Evolutionary conservation across 768 basidiomycete genomes (phyloP).

Genomic region (Naematelia aurantialba): DNA sequence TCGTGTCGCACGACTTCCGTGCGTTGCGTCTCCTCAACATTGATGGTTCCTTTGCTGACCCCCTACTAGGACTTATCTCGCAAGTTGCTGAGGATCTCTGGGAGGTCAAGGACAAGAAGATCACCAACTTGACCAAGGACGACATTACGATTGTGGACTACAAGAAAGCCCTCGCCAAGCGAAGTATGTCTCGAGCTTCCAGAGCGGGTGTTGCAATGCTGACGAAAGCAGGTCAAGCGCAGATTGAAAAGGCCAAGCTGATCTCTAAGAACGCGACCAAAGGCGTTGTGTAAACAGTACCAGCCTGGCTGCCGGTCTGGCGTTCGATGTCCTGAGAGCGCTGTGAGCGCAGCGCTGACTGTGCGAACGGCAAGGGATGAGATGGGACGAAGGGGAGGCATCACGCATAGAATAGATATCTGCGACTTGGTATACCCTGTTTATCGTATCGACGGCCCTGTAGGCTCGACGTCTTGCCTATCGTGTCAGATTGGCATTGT

Average conservation of each 20-base stretch:
- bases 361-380: not conserved
- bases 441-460: not conserved
- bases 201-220: slow-evolving; percentile 4
- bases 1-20: slow-evolving; percentile 99
- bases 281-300: slow-evolving; percentile 40
- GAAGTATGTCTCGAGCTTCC: slow-evolving; percentile 55
- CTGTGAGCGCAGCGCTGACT: too few species aligned
- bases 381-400: not conserved
- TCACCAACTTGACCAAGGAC: slow-evolving; percentile 82
- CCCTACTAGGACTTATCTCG: slow-evolving; percentile 71
- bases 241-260: slow-evolving; percentile 89
- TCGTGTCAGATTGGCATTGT: not conserved
- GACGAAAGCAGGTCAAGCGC: slow-evolving; percentile 61
- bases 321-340: too few species aligned
- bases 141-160: slow-evolving; percentile 91
- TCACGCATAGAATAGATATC: not conserved
- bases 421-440: not conserved
- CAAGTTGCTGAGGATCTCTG: slow-evolving; percentile 98
- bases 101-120: slow-evolving; percentile 94
- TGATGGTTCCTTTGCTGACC: not conserved
- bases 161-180: slow-evolving; percentile 73
- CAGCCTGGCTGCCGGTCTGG: too few species aligned
- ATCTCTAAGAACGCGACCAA: slow-evolving; percentile 72
- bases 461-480: not conserved
- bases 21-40: slow-evolving; percentile 56